Base-by-base conservation (phyloP, 73 alveolate genomes). In the Urostyla sp. region DNA sequence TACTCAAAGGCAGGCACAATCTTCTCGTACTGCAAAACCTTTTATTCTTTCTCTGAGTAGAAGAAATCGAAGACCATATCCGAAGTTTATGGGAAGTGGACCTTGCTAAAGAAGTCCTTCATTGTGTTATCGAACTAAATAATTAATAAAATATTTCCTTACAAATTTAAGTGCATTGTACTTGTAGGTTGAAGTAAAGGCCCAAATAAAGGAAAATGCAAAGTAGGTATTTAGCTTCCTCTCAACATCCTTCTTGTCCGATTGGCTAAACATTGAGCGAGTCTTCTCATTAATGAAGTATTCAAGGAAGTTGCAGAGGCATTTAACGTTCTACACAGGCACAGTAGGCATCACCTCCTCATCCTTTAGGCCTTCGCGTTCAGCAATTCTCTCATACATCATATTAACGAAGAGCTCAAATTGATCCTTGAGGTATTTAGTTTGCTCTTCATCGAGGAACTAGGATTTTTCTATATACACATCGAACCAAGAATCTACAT, bases 401-500 rank as follows among this genome's bases (percentile, higher is more conserved):
- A n/a, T n/a, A n/a, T 85, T 86, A 2, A 85, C 80, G 55, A 51
- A 63, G 36, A 49, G 26, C 11, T 45, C 46, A 66, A 85, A 85
- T n/a, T 61, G 54, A 10, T 85, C 93, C 46, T 80, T 18, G 0
- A 85, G 74, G 38, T 6, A 50, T 0, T 6, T n/a, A 13, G 35
- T 55, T 10, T 69, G 79, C 18, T 88, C 93, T 72, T 88, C 75
- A 67, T 83, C 63, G 67, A 92, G 84, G 60, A 67, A 59, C 53
- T 61, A 74, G 80, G 77, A 56, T 52, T 90, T 59, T 30, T 76
- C 94, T 67, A 92, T 92, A 56, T 74, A 53, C 1, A 90, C 59
- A 32, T 92, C 91, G 88, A 94, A 66, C 99, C 99, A 96, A 56
- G 94, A 87, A 48, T 87, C 90, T 2, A 96, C 95, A 82, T 96